Percentiles rank a stretch among this genome's conserved stretches.
phyloP scores from a whole-genome alignment of 768 basidiomycete species.

The Lactarius pseudohatsudake region DNA sequence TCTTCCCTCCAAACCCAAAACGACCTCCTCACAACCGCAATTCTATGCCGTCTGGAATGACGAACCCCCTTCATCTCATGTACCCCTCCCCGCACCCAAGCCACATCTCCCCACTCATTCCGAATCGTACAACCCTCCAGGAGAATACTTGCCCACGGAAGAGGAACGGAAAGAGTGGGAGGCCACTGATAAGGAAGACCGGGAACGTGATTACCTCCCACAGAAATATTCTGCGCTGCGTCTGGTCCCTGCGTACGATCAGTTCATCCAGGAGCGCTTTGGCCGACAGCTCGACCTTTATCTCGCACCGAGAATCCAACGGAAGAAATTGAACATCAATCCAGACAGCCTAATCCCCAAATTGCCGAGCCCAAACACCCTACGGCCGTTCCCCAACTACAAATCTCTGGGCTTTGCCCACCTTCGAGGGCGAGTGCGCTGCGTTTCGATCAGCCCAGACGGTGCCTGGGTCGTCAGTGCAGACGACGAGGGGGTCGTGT shows the following conservation, averaged over 20 bases:
- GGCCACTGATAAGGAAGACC: conserved; percentile 79
- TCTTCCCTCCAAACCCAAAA: conserved; percentile 82
- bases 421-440: conserved; percentile 63
- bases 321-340: conserved; percentile 87
- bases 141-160: conserved; percentile 88
- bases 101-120: conserved; percentile 83
- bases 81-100: conserved; percentile 94
- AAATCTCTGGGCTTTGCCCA: conserved; percentile 72
- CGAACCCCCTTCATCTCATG: conserved; percentile 64
- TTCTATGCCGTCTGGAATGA: conserved; percentile 92
- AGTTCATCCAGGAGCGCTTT: conserved; percentile 93
- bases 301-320: conserved; percentile 88
- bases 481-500: conserved; percentile 82
- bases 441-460: conserved; percentile 78
- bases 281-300: conserved; percentile 93
- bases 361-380: conserved; percentile 85
- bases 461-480: conserved; percentile 92
- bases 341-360: conserved; percentile 91
- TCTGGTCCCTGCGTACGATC: conserved; percentile 87
- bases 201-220: conserved; percentile 86
- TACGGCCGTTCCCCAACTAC: conserved; percentile 93
- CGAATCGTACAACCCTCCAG: conserved; percentile 99
- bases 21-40: conserved; percentile 57
- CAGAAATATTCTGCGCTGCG: conserved; percentile 83
- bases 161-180: conserved; percentile 84